phyloP scores from a whole-genome alignment of 768 basidiomycete species.

The Phanerochaete carnosa region DNA sequence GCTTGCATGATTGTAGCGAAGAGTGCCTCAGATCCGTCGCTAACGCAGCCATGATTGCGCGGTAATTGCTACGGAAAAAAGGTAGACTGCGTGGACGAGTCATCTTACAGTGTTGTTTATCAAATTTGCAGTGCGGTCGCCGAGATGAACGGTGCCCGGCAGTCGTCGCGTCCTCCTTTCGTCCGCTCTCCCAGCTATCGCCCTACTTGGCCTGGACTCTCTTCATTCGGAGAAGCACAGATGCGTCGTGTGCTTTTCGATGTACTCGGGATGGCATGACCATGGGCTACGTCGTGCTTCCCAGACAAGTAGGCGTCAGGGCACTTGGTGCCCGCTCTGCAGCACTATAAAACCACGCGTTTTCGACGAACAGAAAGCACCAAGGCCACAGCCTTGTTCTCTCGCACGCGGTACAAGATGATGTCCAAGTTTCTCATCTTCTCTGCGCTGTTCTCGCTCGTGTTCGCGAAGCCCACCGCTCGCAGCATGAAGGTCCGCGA shows the following conservation, averaged over 20 bases:
- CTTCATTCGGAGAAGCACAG: not conserved
- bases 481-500: conserved; percentile 16
- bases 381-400: not conserved
- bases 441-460: conserved; percentile 9
- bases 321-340: not conserved
- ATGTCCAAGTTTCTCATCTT: conserved; percentile 6
- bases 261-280: not conserved
- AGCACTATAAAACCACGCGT: not conserved
- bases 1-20: too few relatives aligned
- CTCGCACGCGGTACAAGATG: not conserved
- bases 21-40: too few relatives aligned
- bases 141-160: not conserved
- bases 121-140: not conserved
- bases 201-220: not conserved
- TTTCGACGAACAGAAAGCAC: not conserved
- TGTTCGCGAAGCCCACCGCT: conserved; percentile 2
- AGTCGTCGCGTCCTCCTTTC: not conserved
- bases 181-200: not conserved
- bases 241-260: not conserved
- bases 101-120: too few relatives aligned
- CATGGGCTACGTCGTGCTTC: not conserved
- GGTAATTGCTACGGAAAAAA: too few relatives aligned
- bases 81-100: too few relatives aligned
- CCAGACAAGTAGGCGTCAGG: not conserved
- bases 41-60: too few relatives aligned